These are phyloP conservation scores for Phytophthora quininea DNA, from an alignment of 352 stramenopile species.

Conservation along the genomic window DNA sequence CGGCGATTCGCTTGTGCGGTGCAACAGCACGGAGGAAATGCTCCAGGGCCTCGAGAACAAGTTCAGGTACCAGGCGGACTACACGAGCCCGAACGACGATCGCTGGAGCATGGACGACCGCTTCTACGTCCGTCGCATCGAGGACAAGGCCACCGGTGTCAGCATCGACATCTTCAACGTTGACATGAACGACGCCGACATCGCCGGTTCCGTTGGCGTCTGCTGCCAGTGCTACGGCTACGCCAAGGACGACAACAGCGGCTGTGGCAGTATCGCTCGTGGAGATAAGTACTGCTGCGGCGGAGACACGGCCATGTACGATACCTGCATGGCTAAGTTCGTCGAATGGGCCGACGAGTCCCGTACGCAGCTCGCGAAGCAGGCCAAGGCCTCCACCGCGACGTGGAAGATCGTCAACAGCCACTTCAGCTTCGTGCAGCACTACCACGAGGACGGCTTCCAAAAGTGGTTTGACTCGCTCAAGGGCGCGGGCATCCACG, in stretches of 20 bases:
- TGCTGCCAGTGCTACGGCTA: no score
- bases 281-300: background rate
- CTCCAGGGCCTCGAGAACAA: no score
- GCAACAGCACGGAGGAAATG: no score
- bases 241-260: background rate
- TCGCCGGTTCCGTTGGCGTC: no score
- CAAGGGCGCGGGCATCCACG: background rate
- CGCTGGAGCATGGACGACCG: no score
- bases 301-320: background rate
- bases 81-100: no score
- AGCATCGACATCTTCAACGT: no score
- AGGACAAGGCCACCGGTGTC: no score
- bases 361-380: background rate
- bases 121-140: no score
- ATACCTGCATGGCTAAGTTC: background rate
- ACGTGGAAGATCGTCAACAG: background rate
- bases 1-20: no score
- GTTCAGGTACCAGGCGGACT: no score
- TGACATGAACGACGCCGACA: no score
- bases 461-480: background rate
- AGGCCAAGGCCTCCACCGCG: background rate
- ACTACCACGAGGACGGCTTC: background rate
- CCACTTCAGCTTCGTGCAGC: background rate
- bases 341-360: background rate
- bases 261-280: background rate